A percentile compares a stretch with the other conserved stretches of the same genome.
These are phyloP conservation scores for Nemania abortiva DNA, from an alignment of 2,329 filamentous ascomycete species.

Conservation along the genomic window DNA sequence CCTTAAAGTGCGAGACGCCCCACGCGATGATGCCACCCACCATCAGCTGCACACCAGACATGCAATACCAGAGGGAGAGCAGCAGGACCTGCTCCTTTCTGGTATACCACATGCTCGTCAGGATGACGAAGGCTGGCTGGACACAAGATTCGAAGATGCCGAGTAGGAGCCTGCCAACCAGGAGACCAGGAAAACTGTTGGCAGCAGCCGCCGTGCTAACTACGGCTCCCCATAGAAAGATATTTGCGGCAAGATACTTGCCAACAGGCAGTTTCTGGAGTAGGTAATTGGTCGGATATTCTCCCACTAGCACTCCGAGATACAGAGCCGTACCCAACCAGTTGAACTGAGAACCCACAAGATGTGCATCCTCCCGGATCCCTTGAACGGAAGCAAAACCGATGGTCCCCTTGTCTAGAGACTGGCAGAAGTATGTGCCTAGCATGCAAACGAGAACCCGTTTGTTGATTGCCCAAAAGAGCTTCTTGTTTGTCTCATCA, in stretches of 20 bases:
- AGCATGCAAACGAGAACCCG: conserved; percentile 61
- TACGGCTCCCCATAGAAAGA: conserved; percentile 58
- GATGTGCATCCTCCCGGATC: conserved; percentile 47
- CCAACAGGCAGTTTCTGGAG: conserved; percentile 54
- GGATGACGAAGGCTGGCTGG: conserved; percentile 59
- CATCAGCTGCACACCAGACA: conserved; percentile 55
- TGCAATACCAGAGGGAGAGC: conserved; percentile 50
- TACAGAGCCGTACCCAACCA: conserved; percentile 56
- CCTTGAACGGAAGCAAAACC: conserved; percentile 48
- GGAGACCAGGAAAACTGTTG: conserved; percentile 52
- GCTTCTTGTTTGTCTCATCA: conserved; percentile 61
- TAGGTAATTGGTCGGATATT: conserved; percentile 50
- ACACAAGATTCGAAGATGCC: conserved; percentile 61
- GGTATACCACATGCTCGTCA: conserved; percentile 57
- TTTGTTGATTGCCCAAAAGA: conserved; percentile 63
- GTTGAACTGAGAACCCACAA: conserved; percentile 55
- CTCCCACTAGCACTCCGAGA: conserved; percentile 57
- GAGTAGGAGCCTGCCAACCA: conserved; percentile 56
- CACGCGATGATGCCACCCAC: conserved; percentile 56
- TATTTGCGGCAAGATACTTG: conserved; percentile 55
- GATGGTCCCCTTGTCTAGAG: conserved; percentile 50
- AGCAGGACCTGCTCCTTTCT: conserved; percentile 55
- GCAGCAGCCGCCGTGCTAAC: conserved; percentile 53
- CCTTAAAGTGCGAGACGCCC: conserved; percentile 53
- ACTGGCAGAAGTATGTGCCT: conserved; percentile 61